These are phyloP conservation scores for Lignosus rhinocerotis DNA, from an alignment of 1,284 basidiomycete species.

Conservation along the genomic window DNA sequence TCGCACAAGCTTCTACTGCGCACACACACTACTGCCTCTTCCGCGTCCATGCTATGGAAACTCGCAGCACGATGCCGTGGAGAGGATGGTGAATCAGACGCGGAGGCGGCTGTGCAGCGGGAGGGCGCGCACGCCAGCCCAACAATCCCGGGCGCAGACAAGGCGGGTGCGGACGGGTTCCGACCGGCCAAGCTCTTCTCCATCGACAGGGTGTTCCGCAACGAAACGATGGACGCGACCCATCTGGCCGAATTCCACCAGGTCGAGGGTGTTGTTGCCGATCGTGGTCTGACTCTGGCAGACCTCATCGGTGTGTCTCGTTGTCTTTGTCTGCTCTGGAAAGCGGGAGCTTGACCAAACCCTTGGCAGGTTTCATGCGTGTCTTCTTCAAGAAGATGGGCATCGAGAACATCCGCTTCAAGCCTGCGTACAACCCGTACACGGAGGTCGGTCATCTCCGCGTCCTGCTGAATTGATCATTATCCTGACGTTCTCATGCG, in stretches of 20 bases:
- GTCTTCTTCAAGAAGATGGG: slow-evolving; percentile 99
- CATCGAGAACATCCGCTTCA: slow-evolving; percentile 91
- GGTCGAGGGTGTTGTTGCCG: slow-evolving; percentile 98
- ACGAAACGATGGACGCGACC: slow-evolving; percentile 99
- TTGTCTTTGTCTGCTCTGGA: not conserved
- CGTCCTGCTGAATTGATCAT: not conserved
- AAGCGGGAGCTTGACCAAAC: not conserved
- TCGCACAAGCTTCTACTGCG: slow-evolving; percentile 91
- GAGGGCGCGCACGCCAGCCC: slow-evolving; percentile 32
- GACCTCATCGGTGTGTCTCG: slow-evolving; percentile 83
- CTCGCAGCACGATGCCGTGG: slow-evolving; percentile 78
- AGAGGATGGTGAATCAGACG: slow-evolving; percentile 45
- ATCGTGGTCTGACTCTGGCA: slow-evolving; percentile 91
- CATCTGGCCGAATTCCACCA: slow-evolving; percentile 99
- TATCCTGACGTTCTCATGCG: not conserved
- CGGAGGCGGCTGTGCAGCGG: slow-evolving; percentile 29
- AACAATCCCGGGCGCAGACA: slow-evolving; percentile 17
- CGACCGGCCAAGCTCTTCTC: slow-evolving; percentile 96
- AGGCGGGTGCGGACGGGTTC: slow-evolving; percentile 69
- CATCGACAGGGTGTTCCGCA: slow-evolving; percentile 98
- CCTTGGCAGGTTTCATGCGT: slow-evolving; percentile 85
- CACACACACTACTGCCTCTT: slow-evolving; percentile 97
- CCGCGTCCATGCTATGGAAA: slow-evolving; percentile 92
- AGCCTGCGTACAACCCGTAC: slow-evolving; percentile 97
- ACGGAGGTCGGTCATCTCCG: slow-evolving; percentile 69